Evolutionary conservation across 176 grass and related monocot species (phyloP), one percentile per base, ranked within the genome.

Genomic region (Aegilops longissima): DNA sequence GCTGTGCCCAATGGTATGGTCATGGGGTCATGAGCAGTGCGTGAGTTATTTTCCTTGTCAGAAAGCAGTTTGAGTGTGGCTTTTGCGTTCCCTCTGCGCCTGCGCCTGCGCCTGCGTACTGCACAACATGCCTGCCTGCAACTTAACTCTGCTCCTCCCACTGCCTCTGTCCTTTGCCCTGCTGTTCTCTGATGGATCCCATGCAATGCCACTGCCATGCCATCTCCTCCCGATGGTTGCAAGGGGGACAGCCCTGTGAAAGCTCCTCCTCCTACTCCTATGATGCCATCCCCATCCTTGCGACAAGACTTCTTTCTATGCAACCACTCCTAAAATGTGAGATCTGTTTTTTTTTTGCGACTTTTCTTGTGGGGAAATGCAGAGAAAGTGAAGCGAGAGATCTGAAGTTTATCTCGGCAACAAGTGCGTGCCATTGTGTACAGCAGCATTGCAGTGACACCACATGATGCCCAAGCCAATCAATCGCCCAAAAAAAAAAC

Each of bases 101-200:
- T 27, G 27, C 27, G 27, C 27, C 42, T 62, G 54, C 64, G 17
- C 47, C 66, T 62, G 71, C 74, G 35, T 23, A 38, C 82, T 80
- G 88, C 83, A 86, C 88, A 77, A 86, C 78, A 90, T 82, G 83
- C 83, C 83, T 82, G 70, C 78, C 78, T 82, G 64, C 79, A 72
- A 82, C 79, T 82, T 40, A 70, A 71, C 79, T 90, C 83, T 54
- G 51, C 51, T 7, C 51, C 51, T 54, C 51, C 49, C 68, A 42
- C 62, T 71, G 71, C 51, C 21, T 44, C 33, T 12, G 72, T 59
- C 65, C 64, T 85, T 84, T 81, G 49, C 49, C 14, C 49, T 54
- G 51, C 51, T 54, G 0, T 54, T 54, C 88, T 85, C 59, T 38
- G 49, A 78, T 70, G 83, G 72, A 86, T 72, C 40, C 73, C 84